Evolutionary conservation across 306 rosid species (phyloP).

Genomic region (Lathyrus oleraceus): DNA sequence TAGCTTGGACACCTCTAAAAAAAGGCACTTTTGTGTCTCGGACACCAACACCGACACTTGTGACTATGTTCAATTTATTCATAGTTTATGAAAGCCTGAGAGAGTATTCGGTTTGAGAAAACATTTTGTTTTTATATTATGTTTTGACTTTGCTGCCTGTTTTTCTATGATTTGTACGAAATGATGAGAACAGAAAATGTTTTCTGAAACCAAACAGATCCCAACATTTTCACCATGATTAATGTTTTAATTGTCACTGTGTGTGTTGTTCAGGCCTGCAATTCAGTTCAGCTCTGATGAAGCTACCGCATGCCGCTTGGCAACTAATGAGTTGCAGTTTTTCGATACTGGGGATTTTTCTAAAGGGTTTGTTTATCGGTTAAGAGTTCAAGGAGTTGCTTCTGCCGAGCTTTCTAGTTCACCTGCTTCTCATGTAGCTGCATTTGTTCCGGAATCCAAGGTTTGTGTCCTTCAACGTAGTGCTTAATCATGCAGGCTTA

Average conservation of each 20-base stretch:
- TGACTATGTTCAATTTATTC: too few relatives aligned
- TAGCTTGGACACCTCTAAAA: too few relatives aligned
- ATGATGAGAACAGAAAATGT: neutral
- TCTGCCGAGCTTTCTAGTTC: conserved; percentile 75
- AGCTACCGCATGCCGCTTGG: conserved; percentile 74
- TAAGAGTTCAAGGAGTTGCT: conserved; percentile 76
- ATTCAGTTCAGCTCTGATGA: conserved; percentile 81
- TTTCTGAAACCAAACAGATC: neutral
- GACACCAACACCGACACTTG: too few relatives aligned
- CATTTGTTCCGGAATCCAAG: conserved; percentile 90
- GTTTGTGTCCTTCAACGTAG: conserved; percentile 38
- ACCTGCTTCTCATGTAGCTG: conserved; percentile 86
- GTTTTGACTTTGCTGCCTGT: neutral
- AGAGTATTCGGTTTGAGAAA: neutral
- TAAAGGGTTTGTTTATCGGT: conserved; percentile 62
- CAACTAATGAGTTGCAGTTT: conserved; percentile 86
- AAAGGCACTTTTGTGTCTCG: too few relatives aligned
- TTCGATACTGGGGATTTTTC: conserved; percentile 69
- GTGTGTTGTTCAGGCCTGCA: conserved; percentile 63
- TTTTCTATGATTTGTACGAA: too few relatives aligned
- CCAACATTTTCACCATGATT: neutral
- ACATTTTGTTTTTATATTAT: neutral
- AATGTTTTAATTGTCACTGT: conserved; percentile 1
- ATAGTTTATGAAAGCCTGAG: neutral
- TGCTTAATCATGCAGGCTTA: conserved; percentile 16